Evolutionary conservation across 108 stramenopile genomes (phyloP).

Genomic region (Discostella pseudostelligera): DNA sequence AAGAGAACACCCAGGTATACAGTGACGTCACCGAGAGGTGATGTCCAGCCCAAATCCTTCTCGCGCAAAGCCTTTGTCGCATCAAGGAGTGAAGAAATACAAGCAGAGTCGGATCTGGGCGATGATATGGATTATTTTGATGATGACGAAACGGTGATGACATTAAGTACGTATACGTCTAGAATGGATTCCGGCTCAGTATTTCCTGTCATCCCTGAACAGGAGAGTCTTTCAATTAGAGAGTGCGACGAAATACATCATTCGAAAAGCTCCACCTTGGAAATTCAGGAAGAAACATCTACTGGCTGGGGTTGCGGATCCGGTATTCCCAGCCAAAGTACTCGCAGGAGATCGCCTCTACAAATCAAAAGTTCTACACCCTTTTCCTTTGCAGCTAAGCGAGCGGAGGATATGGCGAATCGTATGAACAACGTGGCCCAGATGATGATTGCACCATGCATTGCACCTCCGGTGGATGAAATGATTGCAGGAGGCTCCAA

Average conservation of each 20-base stretch:
- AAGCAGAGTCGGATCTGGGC: slow-evolving; percentile 71
- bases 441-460: slow-evolving; percentile 83
- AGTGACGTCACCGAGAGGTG: slow-evolving; percentile 17
- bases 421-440: slow-evolving; percentile 73
- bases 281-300: slow-evolving; percentile 5
- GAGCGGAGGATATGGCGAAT: slow-evolving; percentile 57
- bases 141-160: slow-evolving; percentile 86
- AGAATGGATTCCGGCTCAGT: slow-evolving; percentile 15
- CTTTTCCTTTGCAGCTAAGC: slow-evolving; percentile 45
- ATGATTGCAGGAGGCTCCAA: slow-evolving; percentile 29
- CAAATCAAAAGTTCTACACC: slow-evolving; percentile 15
- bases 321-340: slow-evolving; percentile 7
- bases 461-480: slow-evolving; percentile 51
- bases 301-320: slow-evolving; percentile 4
- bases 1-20: slow-evolving; percentile 21
- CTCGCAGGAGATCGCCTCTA: slow-evolving; percentile 14
- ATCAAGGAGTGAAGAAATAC: slow-evolving; percentile 74
- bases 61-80: slow-evolving; percentile 75
- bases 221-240: slow-evolving; percentile 11
- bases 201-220: slow-evolving; percentile 24
- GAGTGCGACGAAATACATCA: not conserved
- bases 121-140: slow-evolving; percentile 54
- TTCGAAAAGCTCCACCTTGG: slow-evolving; percentile 2
- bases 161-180: slow-evolving; percentile 46
- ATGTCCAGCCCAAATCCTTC: slow-evolving; percentile 48